Conservation (phyloP, 2,329 filamentous ascomycete genomes). For the Orbilia javanica region DNA sequence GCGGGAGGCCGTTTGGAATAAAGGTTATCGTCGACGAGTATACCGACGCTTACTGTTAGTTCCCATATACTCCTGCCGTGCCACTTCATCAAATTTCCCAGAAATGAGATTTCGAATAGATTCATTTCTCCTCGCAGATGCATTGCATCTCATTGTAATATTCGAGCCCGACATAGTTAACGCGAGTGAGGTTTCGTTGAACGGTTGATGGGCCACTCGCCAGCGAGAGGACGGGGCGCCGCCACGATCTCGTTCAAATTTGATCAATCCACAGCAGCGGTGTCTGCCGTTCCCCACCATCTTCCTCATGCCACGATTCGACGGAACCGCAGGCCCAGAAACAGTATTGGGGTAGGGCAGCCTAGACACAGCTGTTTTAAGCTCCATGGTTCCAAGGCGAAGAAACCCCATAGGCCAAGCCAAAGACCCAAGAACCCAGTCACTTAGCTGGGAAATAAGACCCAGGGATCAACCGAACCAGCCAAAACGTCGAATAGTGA, state of each 20-base stretch:
- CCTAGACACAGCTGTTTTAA: slow-evolving; percentile 44
- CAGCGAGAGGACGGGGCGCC: slow-evolving; percentile 39
- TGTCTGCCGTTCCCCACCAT: slow-evolving; percentile 26
- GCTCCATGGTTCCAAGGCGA: slow-evolving; percentile 39
- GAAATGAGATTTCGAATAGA: background rate
- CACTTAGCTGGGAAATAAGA: slow-evolving; percentile 47
- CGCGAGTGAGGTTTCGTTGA: background rate
- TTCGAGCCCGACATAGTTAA: background rate
- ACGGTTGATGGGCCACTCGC: background rate
- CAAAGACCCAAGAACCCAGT: slow-evolving; percentile 23
- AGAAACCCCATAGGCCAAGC: slow-evolving; percentile 44
- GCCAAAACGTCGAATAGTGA: slow-evolving; percentile 41
- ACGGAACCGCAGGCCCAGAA: slow-evolving; percentile 23
- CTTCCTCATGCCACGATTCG: slow-evolving; percentile 35
- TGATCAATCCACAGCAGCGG: background rate
- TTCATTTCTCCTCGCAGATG: slow-evolving; percentile 1
- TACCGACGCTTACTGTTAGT: slow-evolving; percentile 10
- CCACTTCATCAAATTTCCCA: slow-evolving; percentile 26
- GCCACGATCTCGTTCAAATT: slow-evolving; percentile 48
- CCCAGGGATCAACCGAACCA: slow-evolving; percentile 36
- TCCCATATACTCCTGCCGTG: background rate
- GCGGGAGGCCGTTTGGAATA: background rate
- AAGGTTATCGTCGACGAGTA: background rate
- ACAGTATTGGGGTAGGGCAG: slow-evolving; percentile 21
- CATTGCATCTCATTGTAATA: slow-evolving; percentile 10